Conservation (phyloP, 352 stramenopile species). For the Globisporangium echinulatum region DNA sequence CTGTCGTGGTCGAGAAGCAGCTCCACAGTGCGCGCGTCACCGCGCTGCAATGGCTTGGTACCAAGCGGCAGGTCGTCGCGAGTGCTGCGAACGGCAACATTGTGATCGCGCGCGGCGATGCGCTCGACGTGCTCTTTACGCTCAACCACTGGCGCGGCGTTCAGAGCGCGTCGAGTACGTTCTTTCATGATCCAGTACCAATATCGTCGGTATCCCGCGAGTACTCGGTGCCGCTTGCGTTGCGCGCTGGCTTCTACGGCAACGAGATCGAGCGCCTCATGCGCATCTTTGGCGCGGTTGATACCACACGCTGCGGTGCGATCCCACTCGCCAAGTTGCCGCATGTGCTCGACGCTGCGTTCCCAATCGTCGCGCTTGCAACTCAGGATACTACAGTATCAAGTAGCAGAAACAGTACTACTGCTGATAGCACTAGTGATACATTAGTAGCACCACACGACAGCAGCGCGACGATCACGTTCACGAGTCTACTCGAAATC, state of each 20-base stretch:
- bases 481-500: slow-evolving; percentile 22
- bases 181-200: slow-evolving; percentile 18
- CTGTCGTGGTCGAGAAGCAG: slow-evolving; percentile 22
- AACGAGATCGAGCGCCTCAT: slow-evolving; percentile 33
- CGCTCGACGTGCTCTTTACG: slow-evolving; percentile 23
- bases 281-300: slow-evolving; percentile 17
- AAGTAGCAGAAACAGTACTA: neutral
- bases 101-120: slow-evolving; percentile 24
- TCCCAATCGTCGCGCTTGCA: slow-evolving; percentile 8
- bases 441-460: too few relatives aligned
- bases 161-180: slow-evolving; percentile 17
- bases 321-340: slow-evolving; percentile 16
- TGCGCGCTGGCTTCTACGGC: slow-evolving; percentile 24
- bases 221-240: slow-evolving; percentile 25
- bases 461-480: slow-evolving; percentile 10
- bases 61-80: slow-evolving; percentile 18
- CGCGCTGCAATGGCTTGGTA: slow-evolving; percentile 14
- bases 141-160: slow-evolving; percentile 40
- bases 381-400: neutral
- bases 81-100: slow-evolving; percentile 27
- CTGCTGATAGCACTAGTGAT: neutral
- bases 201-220: neutral
- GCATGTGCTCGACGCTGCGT: slow-evolving; percentile 17
- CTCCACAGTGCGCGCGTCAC: slow-evolving; percentile 22
- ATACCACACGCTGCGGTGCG: neutral